A percentile compares a stretch with the other conserved stretches of the same genome.
Evolutionary conservation across 2,329 filamentous ascomycete genomes (phyloP).

Genomic region (Gremmenia infestans): DNA sequence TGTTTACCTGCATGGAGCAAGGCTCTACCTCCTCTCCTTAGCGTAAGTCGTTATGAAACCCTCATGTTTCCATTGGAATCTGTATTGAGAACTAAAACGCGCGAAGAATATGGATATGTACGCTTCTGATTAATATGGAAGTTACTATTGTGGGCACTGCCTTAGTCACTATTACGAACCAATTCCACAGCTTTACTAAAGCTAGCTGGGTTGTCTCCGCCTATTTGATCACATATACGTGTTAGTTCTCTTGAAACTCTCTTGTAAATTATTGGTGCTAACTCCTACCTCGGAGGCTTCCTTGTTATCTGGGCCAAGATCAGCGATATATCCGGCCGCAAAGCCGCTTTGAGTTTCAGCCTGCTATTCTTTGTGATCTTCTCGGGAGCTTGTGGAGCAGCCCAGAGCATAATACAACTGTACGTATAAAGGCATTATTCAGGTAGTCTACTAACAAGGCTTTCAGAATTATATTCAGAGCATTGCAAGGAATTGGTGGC

Average conservation of each 20-base stretch:
- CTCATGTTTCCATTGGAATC: too few relatives aligned
- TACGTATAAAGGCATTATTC: too few relatives aligned
- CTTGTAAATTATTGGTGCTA: too few relatives aligned
- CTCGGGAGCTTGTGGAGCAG: conserved; percentile 5
- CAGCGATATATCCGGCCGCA: conserved; percentile 6
- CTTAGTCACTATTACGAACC: neutral
- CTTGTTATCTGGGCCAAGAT: conserved; percentile 3
- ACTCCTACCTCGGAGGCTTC: neutral
- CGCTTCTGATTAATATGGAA: neutral
- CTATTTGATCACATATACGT: neutral
- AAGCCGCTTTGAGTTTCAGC: neutral
- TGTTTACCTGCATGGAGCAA: too few relatives aligned
- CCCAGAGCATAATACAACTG: conserved; percentile 1
- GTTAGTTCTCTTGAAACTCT: too few relatives aligned
- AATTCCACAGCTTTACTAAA: neutral
- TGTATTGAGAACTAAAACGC: too few relatives aligned
- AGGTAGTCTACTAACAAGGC: too few relatives aligned
- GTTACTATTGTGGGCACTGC: neutral
- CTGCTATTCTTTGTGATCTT: conserved; percentile 4
- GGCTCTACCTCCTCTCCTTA: too few relatives aligned
- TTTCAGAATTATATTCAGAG: conserved; percentile 5
- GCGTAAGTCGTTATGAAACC: too few relatives aligned
- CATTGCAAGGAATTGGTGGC: conserved; percentile 39
- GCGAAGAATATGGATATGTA: too few relatives aligned
- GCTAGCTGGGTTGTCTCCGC: neutral